Base-by-base conservation (phyloP, 2,329 filamentous ascomycete genomes). In the Arachnomyces sp. region DNA sequence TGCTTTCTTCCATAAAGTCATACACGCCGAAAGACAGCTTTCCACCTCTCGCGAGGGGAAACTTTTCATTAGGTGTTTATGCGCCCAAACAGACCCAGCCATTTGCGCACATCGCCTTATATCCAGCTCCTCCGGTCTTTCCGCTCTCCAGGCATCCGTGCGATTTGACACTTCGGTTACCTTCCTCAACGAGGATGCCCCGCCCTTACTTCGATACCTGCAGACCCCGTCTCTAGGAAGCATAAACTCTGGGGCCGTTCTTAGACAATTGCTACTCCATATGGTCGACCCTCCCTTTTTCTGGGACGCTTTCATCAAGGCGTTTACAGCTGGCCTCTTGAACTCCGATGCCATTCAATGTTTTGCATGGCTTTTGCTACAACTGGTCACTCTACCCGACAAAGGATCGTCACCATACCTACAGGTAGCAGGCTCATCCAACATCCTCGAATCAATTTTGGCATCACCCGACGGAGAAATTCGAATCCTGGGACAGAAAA, bases 281-380 rank as follows among this genome's bases (percentile, higher is more conserved):
- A 58, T 80, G 2, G 55, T 73, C 2, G 59, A 74, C 1, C 77
- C 77, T 0, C 67, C 69, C 0, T 71, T 70, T 0, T 62, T 79
- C 9, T 81, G 77, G 77, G 63, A 65, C 12, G 62, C 65, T 0
- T 49, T 77, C 2, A 31, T 72, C 13, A 43, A 57, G 0, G 45
- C 57, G 1, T 62, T 61, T 33, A 37, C 49, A 3, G 42, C 28
- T 2, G 46, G 53, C 6, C 42, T 46, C 1, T 55, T 76, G 6
- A 47, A 56, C 2, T 50, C 62, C 1, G 47, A 46, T 0, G 53
- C 58, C 0, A 48, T 63, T 2, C 49, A 58, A 12, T 52, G 61
- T 0, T 69, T 77, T 43, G 64, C 65, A 1, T 76, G 73, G 72
- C 54, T 77, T 2, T 58, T 65, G 2, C 47, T 68, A 3, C 67